A percentile compares a stretch with the other conserved stretches of the same genome.
These are phyloP conservation scores for Paraphoma chrysanthemicola DNA, from an alignment of 2,329 filamentous ascomycete genomes.

Conservation along the genomic window DNA sequence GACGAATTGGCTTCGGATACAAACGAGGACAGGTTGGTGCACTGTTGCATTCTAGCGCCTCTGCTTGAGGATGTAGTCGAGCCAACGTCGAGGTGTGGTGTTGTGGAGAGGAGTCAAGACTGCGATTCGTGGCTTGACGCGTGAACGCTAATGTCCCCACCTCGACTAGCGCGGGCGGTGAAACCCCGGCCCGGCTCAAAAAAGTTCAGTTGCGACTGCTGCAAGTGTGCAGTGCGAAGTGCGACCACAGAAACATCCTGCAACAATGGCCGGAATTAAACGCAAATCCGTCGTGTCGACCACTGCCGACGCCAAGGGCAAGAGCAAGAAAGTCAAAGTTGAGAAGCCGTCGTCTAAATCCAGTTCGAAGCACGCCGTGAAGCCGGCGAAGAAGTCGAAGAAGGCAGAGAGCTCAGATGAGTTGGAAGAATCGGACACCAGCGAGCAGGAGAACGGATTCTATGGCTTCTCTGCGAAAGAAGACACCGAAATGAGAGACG, in stretches of 20 bases:
- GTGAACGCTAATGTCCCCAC: not conserved
- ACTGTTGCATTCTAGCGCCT: too few relatives aligned
- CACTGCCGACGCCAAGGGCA: conserved; percentile 26
- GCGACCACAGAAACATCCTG: conserved; percentile 8
- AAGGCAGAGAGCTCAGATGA: conserved; percentile 35
- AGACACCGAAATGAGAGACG: conserved; percentile 30
- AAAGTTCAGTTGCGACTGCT: conserved; percentile 34
- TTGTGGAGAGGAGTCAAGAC: not conserved
- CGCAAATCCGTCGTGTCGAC: conserved; percentile 33
- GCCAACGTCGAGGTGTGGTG: too few relatives aligned
- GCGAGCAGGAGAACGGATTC: conserved; percentile 46
- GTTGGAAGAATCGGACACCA: conserved; percentile 45
- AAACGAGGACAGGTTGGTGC: too few relatives aligned
- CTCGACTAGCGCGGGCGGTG: conserved; percentile 8
- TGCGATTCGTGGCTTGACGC: not conserved
- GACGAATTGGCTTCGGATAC: too few relatives aligned
- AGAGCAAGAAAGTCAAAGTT: conserved; percentile 49
- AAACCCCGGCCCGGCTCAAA: conserved; percentile 25
- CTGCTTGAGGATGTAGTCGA: too few relatives aligned
- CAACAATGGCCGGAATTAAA: conserved; percentile 46
- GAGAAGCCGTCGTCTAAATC: conserved; percentile 40
- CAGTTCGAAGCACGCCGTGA: conserved; percentile 32
- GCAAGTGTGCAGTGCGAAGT: conserved; percentile 7
- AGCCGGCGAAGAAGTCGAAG: conserved; percentile 35
- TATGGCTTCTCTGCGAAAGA: conserved; percentile 42